Conservation (phyloP, 805 yeast species). For the Spathaspora girioi region DNA sequence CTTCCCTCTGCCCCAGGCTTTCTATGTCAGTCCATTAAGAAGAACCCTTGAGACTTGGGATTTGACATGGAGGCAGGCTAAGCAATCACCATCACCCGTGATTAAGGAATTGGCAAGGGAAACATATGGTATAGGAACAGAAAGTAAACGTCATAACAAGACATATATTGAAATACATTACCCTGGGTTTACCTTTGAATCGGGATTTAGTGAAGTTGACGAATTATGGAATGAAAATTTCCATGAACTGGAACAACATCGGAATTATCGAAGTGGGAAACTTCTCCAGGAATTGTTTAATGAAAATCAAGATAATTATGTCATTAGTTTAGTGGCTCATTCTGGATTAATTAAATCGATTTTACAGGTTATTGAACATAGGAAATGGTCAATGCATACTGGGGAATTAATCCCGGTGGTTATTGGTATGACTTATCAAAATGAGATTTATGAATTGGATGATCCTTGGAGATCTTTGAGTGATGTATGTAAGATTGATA, state of each 20-base stretch:
- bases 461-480: constrained; percentile 11
- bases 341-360: constrained; percentile 24
- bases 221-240: constrained; percentile 17
- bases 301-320: constrained; percentile 12
- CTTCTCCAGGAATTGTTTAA: constrained; percentile 25
- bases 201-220: constrained; percentile 21
- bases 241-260: constrained; percentile 24
- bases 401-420: constrained; percentile 29
- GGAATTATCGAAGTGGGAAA: constrained; percentile 21
- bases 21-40: constrained; percentile 28
- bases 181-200: constrained; percentile 22
- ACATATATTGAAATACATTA: constrained; percentile 15
- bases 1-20: constrained; percentile 23
- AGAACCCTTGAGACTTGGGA: constrained; percentile 29
- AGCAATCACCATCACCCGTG: constrained; percentile 15
- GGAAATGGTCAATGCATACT: constrained; percentile 19
- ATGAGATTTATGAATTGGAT: constrained; percentile 6
- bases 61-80: constrained; percentile 19
- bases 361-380: constrained; percentile 21
- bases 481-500: constrained; percentile 6
- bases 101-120: constrained; percentile 29
- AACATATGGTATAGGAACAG: constrained; percentile 30
- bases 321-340: constrained; percentile 27
- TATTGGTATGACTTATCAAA: constrained; percentile 13
- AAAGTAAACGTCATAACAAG: constrained; percentile 23